Conservation (phyloP, 106 monocot genomes). For the Dendrobium nobile region DNA sequence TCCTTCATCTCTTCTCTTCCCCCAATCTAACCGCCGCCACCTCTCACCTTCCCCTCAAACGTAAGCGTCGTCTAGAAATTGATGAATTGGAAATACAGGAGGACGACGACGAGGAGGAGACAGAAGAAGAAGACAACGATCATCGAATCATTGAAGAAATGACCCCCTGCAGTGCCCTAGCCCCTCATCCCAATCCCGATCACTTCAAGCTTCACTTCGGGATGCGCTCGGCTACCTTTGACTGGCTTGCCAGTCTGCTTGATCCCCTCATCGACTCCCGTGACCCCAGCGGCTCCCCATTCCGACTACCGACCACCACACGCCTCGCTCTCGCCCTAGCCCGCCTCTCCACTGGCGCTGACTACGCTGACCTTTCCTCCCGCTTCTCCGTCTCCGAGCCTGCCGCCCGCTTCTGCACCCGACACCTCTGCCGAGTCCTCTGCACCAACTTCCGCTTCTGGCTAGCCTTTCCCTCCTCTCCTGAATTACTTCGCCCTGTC, state of each 20-base stretch:
- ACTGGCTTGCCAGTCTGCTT: constrained; percentile 71
- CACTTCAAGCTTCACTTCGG: constrained; percentile 30
- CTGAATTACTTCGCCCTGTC: constrained; percentile 9
- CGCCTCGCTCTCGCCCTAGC: constrained; percentile 50
- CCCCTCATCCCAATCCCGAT: constrained; percentile 23
- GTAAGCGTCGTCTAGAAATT: background rate
- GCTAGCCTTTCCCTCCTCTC: constrained; percentile 49
- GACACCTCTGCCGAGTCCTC: constrained; percentile 72
- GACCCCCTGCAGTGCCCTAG: background rate
- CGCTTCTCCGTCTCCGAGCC: constrained; percentile 41
- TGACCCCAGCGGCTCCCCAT: constrained; percentile 12
- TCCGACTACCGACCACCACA: constrained; percentile 18
- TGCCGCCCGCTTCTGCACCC: constrained; percentile 44
- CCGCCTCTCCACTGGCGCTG: constrained; percentile 42
- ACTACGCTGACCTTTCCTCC: constrained; percentile 42
- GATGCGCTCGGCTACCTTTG: constrained; percentile 60
- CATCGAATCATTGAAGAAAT: background rate
- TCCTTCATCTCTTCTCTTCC: constrained; percentile 19
- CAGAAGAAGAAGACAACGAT: background rate
- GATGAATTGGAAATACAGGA: background rate
- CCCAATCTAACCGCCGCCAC: constrained; percentile 11
- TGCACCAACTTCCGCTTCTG: constrained; percentile 87
- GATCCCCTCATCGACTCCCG: constrained; percentile 68
- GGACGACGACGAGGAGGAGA: background rate
- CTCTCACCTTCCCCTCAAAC: constrained; percentile 5